phyloP scores from a whole-genome alignment of 805 yeast species.

The Metschnikowia shivogae region DNA sequence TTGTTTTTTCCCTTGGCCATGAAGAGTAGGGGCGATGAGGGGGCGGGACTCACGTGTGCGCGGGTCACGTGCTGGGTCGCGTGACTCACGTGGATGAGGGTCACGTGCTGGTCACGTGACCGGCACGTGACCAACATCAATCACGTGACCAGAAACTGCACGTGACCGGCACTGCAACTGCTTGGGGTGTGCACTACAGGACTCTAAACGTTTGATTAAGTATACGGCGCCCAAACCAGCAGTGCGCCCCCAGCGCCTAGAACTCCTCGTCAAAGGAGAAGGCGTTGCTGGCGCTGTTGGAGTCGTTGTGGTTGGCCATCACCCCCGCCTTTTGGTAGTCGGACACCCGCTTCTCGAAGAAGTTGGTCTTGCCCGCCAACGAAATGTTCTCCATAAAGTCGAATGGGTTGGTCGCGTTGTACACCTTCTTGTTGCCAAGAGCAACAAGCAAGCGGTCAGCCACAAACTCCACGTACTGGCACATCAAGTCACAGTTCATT shows the following conservation, averaged over 20 bases:
- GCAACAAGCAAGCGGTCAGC: conserved; percentile 94
- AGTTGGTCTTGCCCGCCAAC: conserved; percentile 96
- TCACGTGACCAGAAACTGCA: too few species aligned
- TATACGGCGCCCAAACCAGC: conserved; percentile 3
- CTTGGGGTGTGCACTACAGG: too few species aligned
- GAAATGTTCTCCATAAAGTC: conserved; percentile 99
- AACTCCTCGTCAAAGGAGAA: conserved; percentile 94
- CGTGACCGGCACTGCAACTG: too few species aligned
- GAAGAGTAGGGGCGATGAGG: background rate
- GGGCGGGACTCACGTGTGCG: background rate
- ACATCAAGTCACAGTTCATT: conserved; percentile 91
- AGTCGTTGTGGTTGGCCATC: conserved; percentile 69
- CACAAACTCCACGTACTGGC: conserved; percentile 95
- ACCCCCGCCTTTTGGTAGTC: conserved; percentile 99
- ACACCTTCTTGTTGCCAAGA: conserved; percentile 84
- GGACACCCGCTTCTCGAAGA: conserved; percentile 97
- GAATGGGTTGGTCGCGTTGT: conserved; percentile 88
- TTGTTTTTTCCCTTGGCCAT: conserved; percentile 60
- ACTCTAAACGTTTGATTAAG: background rate
- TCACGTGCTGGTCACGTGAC: too few species aligned
- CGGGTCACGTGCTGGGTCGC: too few species aligned
- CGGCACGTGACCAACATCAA: too few species aligned
- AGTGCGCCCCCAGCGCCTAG: conserved; percentile 24
- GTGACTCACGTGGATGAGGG: too few species aligned
- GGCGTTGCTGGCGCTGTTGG: conserved; percentile 45